These are phyloP conservation scores for Daedalea quercina DNA, from an alignment of 768 basidiomycete genomes.

Conservation along the genomic window DNA sequence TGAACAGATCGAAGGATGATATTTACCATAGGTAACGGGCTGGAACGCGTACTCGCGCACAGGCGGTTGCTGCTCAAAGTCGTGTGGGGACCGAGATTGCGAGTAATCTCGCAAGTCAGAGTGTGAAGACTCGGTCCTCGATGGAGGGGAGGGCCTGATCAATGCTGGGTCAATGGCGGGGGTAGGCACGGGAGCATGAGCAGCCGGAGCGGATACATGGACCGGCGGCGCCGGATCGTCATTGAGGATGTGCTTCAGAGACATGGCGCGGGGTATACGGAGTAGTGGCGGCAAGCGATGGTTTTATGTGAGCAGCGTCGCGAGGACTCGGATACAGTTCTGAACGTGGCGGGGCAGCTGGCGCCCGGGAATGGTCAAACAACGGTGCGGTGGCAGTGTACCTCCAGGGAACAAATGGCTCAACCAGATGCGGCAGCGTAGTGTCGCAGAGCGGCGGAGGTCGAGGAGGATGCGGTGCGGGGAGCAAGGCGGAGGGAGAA, in stretches of 20 bases:
- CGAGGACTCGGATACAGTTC: not conserved
- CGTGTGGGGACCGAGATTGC: slow-evolving; percentile 16
- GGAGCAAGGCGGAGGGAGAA: slow-evolving; percentile 8
- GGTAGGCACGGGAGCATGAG: not conserved
- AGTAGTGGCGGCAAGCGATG: not conserved
- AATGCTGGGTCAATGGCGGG: slow-evolving; percentile 18
- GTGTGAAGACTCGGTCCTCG: slow-evolving; percentile 12
- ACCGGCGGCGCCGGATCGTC: slow-evolving; percentile 43
- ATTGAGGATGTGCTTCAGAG: slow-evolving; percentile 75
- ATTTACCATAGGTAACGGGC: slow-evolving; percentile 14
- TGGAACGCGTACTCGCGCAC: slow-evolving; percentile 31
- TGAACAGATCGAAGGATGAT: no score
- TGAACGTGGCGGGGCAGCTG: not conserved
- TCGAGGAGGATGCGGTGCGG: slow-evolving; percentile 3
- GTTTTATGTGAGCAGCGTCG: not conserved
- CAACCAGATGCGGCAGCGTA: no score
- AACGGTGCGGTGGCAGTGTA: not conserved
- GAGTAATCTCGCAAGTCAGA: slow-evolving; percentile 11
- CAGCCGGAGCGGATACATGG: slow-evolving; percentile 24
- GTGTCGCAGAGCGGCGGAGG: slow-evolving; percentile 1
- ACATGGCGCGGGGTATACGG: slow-evolving; percentile 38
- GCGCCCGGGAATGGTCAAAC: not conserved
- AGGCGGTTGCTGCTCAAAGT: slow-evolving; percentile 22
- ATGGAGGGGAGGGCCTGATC: slow-evolving; percentile 20
- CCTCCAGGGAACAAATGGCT: no score